A percentile compares a stretch with the other conserved stretches of the same genome.
phyloP scores from a whole-genome alignment of 2,329 filamentous ascomycete genomes.

The Metarhizium sp. region DNA sequence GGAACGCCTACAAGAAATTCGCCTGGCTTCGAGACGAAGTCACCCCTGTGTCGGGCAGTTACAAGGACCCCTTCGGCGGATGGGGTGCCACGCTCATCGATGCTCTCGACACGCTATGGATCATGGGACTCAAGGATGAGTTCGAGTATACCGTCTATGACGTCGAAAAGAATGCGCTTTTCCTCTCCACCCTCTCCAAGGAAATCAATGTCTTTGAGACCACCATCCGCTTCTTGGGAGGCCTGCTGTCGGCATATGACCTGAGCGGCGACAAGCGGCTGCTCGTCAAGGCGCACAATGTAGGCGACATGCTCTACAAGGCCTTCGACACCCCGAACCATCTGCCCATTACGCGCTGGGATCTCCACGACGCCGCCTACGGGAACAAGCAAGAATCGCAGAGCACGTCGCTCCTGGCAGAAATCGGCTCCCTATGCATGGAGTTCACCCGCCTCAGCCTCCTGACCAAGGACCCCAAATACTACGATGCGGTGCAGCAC shows the following conservation, averaged over 20 bases:
- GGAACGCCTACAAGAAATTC: conserved; percentile 40
- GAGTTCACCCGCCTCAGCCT: conserved; percentile 66
- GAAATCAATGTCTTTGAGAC: conserved; percentile 45
- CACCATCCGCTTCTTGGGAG: conserved; percentile 45
- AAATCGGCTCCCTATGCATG: conserved; percentile 58
- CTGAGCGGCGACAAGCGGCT: conserved; percentile 33
- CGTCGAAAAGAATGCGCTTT: conserved; percentile 36
- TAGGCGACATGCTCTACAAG: conserved; percentile 42
- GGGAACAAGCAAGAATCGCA: conserved; percentile 13
- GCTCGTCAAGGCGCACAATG: conserved; percentile 36
- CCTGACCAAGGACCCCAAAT: conserved; percentile 58
- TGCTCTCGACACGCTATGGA: conserved; percentile 50
- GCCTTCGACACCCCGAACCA: conserved; percentile 44
- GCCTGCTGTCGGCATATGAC: conserved; percentile 40
- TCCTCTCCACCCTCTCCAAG: conserved; percentile 29
- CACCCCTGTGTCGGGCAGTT: conserved; percentile 35
- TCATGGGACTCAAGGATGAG: conserved; percentile 49
- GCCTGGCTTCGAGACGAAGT: conserved; percentile 47
- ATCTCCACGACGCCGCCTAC: conserved; percentile 14
- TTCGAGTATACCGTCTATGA: conserved; percentile 44
- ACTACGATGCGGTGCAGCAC: conserved; percentile 63
- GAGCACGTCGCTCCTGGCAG: conserved; percentile 37
- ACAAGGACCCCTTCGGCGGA: conserved; percentile 39
- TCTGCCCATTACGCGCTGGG: conserved; percentile 30
- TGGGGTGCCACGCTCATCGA: conserved; percentile 54